Evolutionary conservation across 2,329 filamentous ascomycete species (phyloP).

Genomic region (Nigrograna mackinnonii): DNA sequence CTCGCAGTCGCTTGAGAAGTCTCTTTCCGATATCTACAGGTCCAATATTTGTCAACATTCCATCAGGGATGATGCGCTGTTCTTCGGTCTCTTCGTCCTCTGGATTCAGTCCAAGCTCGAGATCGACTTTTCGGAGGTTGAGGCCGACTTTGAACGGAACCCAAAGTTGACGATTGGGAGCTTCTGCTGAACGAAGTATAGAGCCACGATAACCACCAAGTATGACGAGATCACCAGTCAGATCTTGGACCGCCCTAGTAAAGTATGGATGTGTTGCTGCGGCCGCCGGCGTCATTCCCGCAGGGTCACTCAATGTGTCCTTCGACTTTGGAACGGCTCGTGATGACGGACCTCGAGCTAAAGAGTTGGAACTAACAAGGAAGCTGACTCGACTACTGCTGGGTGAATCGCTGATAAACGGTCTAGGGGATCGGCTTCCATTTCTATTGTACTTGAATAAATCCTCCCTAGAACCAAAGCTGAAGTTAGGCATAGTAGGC

Average conservation of each 20-base stretch:
- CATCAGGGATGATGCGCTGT: conserved; percentile 79
- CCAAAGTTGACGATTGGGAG: conserved; percentile 87
- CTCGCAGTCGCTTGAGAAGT: conserved; percentile 75
- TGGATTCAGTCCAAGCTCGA: conserved; percentile 80
- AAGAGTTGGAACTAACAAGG: conserved; percentile 17
- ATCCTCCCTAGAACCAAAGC: conserved; percentile 35
- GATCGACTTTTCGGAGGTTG: conserved; percentile 87
- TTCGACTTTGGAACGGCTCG: conserved; percentile 10
- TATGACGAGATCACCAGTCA: conserved; percentile 85
- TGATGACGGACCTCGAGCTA: conserved; percentile 15
- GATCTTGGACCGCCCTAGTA: conserved; percentile 62
- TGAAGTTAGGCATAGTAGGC: conserved; percentile 59
- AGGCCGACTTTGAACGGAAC: conserved; percentile 91
- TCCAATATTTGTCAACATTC: conserved; percentile 89
- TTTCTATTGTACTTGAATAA: conserved; percentile 21
- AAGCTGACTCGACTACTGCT: conserved; percentile 18
- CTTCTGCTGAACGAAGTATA: conserved; percentile 79
- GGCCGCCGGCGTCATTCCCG: conserved; percentile 23
- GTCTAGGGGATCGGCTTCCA: conserved; percentile 13
- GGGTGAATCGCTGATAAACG: conserved; percentile 13
- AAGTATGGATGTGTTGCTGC: conserved; percentile 54
- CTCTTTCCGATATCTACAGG: conserved; percentile 87
- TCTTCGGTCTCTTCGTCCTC: conserved; percentile 85
- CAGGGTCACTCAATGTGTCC: conserved; percentile 1
- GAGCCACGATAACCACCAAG: conserved; percentile 91